Conservation (phyloP, 208 protist genomes). For the Hexamita inflata region DNA sequence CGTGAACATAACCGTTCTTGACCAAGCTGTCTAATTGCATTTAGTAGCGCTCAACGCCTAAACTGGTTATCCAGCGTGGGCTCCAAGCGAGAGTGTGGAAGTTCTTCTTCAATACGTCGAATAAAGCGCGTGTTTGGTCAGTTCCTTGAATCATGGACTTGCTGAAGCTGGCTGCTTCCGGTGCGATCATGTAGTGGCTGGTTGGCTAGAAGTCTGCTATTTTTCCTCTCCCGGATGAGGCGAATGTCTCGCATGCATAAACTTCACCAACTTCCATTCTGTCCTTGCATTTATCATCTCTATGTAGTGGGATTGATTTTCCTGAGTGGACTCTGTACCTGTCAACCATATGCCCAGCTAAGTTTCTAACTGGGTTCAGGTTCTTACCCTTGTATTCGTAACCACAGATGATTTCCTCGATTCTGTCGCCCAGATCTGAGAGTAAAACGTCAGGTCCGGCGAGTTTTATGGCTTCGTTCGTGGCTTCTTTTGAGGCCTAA, state of each 20-base stretch:
- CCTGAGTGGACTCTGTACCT: conserved; percentile 75
- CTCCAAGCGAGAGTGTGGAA: conserved; percentile 37
- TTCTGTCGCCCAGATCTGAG: conserved; percentile 30
- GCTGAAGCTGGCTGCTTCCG: neutral
- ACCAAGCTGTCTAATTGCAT: conserved; percentile 15
- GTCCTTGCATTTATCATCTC: conserved; percentile 77
- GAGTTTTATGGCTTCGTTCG: conserved; percentile 80
- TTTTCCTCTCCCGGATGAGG: conserved; percentile 68
- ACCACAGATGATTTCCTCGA: conserved; percentile 53
- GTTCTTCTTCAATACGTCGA: neutral
- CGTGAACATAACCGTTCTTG: conserved; percentile 27
- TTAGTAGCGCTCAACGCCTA: neutral
- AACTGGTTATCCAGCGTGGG: conserved; percentile 7
- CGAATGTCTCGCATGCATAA: conserved; percentile 99
- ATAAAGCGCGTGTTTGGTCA: neutral
- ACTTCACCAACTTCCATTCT: conserved; percentile 69
- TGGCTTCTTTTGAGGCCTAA: conserved; percentile 82
- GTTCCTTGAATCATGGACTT: neutral
- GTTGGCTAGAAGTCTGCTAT: conserved; percentile 33
- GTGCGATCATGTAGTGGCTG: conserved; percentile 42
- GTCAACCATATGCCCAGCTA: conserved; percentile 82
- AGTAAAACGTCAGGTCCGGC: conserved; percentile 36
- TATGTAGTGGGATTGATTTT: conserved; percentile 96
- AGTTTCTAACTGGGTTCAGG: conserved; percentile 84
- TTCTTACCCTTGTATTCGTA: conserved; percentile 52